Evolutionary conservation across 2,329 filamentous ascomycete species (phyloP), one percentile per base, ranked within the genome.

Genomic region (Aspergillus cejpii): DNA sequence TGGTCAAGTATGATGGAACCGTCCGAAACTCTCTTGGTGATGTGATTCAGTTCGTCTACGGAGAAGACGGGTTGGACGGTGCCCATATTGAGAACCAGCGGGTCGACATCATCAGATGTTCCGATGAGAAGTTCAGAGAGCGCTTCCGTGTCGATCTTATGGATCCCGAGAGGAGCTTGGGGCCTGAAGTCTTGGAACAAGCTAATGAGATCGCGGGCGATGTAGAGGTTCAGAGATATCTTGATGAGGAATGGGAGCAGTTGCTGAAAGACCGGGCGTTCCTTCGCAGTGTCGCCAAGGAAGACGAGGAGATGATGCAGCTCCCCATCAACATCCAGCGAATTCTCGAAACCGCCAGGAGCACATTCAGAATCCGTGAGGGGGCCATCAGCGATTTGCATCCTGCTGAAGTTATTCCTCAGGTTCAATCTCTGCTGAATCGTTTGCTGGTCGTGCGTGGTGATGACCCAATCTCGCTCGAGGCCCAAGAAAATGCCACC

Each of bases 21-120:
- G 89, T 98, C 21, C 85, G 92, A 48, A 98, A 98, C 69, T 98
- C 92, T 2, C 77, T 97, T 36, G 92, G 92, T 37, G 94, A 98
- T 59, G 85, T 98, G 51, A 84, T 98, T 43, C 91, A 98, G 63
- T 98, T 98, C 72, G 77, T 96, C 49, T 98, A 98, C 56, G 92
- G 92, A 62, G 92, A 98, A 66, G 94, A 98, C 67, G 94, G 92
- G 61, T 78, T 97, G 6, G 94, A 98, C 66, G 94, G 87, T 61
- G 85, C 86, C 53, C 81, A 84, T 65, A 97, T 99, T 46, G 92
- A 99, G 72, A 87, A 89, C 59, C 94, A 98, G 68, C 80, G 80
- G 43, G 80, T 98, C 52, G 88, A 95, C 58, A 84, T 87, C 62
- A 85, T 97, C 64, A 84, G 83, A 53, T 82, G 87, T 66, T 88